These are phyloP conservation scores for Capsella bursapastoris DNA, from an alignment of 345 rosid species.

Conservation along the genomic window DNA sequence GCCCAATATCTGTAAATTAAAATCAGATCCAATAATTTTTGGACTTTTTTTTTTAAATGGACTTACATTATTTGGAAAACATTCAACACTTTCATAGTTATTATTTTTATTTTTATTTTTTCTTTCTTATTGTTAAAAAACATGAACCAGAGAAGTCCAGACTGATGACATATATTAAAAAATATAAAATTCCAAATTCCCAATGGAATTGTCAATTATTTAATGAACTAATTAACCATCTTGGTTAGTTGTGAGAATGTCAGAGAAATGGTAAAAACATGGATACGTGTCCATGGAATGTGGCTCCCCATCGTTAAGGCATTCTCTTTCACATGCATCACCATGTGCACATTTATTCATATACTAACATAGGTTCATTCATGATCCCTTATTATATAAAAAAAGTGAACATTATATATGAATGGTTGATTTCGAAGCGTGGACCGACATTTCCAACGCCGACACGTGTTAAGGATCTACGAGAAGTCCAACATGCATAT, in stretches of 20 bases:
- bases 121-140: no score
- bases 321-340: conserved; percentile 34
- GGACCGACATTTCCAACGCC: conserved; percentile 26
- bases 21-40: background rate
- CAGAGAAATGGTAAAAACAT: background rate
- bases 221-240: background rate
- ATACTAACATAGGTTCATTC: background rate
- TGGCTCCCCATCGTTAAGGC: conserved; percentile 44
- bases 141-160: no score
- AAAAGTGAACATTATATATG: conserved; percentile 9
- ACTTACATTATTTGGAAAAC: background rate
- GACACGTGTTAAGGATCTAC: conserved; percentile 20
- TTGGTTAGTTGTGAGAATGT: background rate
- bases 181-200: no score
- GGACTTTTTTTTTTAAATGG: background rate
- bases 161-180: no score
- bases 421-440: conserved; percentile 19
- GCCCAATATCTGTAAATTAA: background rate
- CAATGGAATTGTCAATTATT: background rate
- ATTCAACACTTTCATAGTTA: background rate
- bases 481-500: conserved; percentile 28
- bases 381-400: background rate
- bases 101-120: no score
- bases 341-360: conserved; percentile 40
- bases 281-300: conserved; percentile 20